A percentile compares a stretch with the other conserved stretches of the same genome.
phyloP scores from a whole-genome alignment of 2,329 filamentous ascomycete genomes.

The Orbilia ellipsospora region DNA sequence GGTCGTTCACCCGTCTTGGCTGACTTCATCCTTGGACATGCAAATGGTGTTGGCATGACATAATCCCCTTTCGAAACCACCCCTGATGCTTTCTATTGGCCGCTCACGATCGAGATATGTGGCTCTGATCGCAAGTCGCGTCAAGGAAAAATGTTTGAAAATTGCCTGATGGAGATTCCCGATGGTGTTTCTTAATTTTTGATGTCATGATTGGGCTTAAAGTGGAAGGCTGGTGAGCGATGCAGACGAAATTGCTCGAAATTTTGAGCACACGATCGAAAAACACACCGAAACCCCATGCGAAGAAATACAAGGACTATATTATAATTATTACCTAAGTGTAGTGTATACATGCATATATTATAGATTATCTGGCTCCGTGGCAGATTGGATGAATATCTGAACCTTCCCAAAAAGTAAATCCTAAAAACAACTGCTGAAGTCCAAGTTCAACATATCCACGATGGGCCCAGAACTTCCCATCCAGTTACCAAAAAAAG shows the following conservation, averaged over 20 bases:
- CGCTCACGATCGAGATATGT: conserved; percentile 25
- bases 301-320: too few species aligned
- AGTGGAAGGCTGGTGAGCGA: conserved; percentile 4
- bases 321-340: conserved; percentile 2
- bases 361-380: too few species aligned
- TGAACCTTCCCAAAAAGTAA: not conserved
- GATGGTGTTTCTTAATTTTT: conserved; percentile 11
- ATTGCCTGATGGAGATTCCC: conserved; percentile 35
- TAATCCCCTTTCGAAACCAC: conserved; percentile 7
- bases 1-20: conserved; percentile 31
- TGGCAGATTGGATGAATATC: too few species aligned
- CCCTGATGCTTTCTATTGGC: conserved; percentile 17
- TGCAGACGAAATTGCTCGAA: too few species aligned
- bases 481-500: conserved; percentile 55
- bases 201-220: conserved; percentile 30
- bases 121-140: conserved; percentile 11
- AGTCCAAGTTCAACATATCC: conserved; percentile 54
- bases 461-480: conserved; percentile 53
- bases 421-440: conserved; percentile 49
- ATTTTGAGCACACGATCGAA: conserved; percentile 2
- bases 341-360: too few species aligned
- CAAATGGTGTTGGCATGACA: conserved; percentile 20
- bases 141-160: conserved; percentile 2
- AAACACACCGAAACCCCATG: not conserved
- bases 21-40: not conserved